phyloP scores from a whole-genome alignment of 2,329 filamentous ascomycete species.

The Cladosporium sp. region DNA sequence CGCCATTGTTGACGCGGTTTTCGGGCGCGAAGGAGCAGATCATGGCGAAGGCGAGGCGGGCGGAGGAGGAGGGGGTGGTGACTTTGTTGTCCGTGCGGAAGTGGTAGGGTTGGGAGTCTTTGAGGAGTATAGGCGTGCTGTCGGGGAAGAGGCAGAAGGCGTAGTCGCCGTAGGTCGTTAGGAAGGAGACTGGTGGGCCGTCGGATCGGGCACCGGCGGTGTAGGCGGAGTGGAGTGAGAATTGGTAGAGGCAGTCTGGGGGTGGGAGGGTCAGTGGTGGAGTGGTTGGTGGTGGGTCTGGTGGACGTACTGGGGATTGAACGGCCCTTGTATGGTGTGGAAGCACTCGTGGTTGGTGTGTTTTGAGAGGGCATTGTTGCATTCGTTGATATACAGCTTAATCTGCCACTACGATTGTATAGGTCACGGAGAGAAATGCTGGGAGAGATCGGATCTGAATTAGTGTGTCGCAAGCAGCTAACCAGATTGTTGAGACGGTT shows the following conservation, averaged over 20 bases:
- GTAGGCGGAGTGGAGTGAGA: slow-evolving; percentile 8
- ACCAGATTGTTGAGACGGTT: too few relatives aligned
- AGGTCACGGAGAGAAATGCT: too few relatives aligned
- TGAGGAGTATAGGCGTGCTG: neutral
- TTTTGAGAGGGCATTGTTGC: too few relatives aligned
- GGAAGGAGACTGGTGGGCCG: slow-evolving; percentile 3
- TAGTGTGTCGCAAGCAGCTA: too few relatives aligned
- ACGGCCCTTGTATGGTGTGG: neutral
- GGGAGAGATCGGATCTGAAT: too few relatives aligned
- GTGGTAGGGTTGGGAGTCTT: neutral
- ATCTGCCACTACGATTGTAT: too few relatives aligned
- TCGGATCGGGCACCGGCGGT: neutral
- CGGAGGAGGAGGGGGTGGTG: neutral
- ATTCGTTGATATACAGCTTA: too few relatives aligned
- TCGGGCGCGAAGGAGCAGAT: slow-evolving; percentile 6
- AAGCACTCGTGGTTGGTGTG: too few relatives aligned
- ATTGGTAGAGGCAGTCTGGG: slow-evolving; percentile 12
- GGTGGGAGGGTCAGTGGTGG: neutral
- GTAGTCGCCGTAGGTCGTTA: slow-evolving; percentile 7
- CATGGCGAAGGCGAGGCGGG: slow-evolving; percentile 7
- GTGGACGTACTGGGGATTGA: slow-evolving; percentile 2
- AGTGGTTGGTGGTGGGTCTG: neutral
- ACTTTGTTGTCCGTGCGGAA: neutral
- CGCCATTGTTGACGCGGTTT: slow-evolving; percentile 1
- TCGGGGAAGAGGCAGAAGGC: slow-evolving; percentile 1